Evolutionary conservation across 176 grass and related monocot genomes (phyloP), one percentile per base, ranked within the genome.

Genomic region (Metroxylon sagu): DNA sequence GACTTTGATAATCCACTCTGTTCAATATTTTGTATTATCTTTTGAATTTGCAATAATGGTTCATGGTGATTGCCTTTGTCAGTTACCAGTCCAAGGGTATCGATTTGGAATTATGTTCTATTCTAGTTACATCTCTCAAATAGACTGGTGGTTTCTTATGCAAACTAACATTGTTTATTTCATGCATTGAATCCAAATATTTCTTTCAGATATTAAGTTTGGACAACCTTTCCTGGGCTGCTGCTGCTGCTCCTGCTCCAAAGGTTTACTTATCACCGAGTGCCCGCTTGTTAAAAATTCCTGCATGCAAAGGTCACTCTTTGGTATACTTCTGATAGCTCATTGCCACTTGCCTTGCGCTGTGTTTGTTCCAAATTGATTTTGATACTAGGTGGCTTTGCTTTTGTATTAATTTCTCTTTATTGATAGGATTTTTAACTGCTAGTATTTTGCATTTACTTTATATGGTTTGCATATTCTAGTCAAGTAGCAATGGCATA

Each of bases 231-330:
- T 79, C 66, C 55, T 98, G 93, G 93, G 72, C 78, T 52, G 69
- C 74, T 17, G 75, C 85, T 58, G 72, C 78, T 52, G 69, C 74
- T 17, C 72, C 85, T 58, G 70, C 73, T 75, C 67, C 84, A 19
- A 97, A 80, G 76, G 76, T 88, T 67, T 78, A 69, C 31, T 67
- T 62, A 74, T 71, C 87, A 64, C 60, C 71, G 55, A 76, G 60
- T 77, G 84, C 81, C 16, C 54, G 49, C 17, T 67, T 79, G 66
- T 59, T 29, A 16, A 92, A 92, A 76, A 78, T 98, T 69, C 84
- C 73, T 57, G 66, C 84, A 12, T 98, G 87, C 74, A 98, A 79
- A 92, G 93, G 93, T 52, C 93, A 98, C 77, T 89, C 87, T 60
- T 67, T 98, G 93, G 93, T 98, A 78, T 59, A 59, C 53, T 80